Evolutionary conservation across 2,329 filamentous ascomycete species (phyloP).

Genomic region (Dactylonectria macrodidyma): DNA sequence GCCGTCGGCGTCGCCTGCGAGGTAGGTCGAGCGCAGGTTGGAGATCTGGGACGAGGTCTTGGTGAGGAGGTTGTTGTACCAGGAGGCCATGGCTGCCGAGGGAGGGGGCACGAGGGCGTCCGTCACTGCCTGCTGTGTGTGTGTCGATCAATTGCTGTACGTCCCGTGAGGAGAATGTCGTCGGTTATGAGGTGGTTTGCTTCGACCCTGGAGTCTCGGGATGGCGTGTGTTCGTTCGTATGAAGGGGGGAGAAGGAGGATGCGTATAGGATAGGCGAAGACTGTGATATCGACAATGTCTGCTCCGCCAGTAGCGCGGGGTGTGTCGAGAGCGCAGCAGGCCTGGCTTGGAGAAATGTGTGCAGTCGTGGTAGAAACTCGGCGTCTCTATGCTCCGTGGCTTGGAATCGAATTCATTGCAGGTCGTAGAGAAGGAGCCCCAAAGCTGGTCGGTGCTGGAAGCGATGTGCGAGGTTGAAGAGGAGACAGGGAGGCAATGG

Average conservation of each 20-base stretch:
- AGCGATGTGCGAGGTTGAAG: constrained; percentile 12
- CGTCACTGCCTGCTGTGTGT: background rate
- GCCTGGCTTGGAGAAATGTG: background rate
- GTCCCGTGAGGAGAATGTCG: background rate
- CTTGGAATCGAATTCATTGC: background rate
- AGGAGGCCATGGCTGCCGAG: constrained; percentile 76
- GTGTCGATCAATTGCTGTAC: background rate
- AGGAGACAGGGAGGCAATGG: constrained; percentile 12
- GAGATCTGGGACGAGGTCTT: constrained; percentile 77
- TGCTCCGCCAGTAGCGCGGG: background rate
- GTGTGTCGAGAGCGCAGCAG: background rate
- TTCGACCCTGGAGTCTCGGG: background rate
- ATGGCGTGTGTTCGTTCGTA: background rate
- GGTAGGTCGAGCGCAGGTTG: constrained; percentile 78
- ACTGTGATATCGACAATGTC: background rate
- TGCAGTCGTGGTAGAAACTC: background rate
- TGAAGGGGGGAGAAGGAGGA: background rate
- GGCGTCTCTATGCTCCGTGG: background rate
- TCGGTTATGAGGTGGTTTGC: background rate
- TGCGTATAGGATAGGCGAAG: background rate
- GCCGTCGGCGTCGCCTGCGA: constrained; percentile 76
- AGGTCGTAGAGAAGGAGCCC: background rate
- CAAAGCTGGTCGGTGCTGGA: background rate
- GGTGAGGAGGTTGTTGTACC: constrained; percentile 82
- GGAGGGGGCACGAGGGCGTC: background rate